Base-by-base conservation (phyloP, 441 rosid genomes). In the Erysimum cheiri region DNA sequence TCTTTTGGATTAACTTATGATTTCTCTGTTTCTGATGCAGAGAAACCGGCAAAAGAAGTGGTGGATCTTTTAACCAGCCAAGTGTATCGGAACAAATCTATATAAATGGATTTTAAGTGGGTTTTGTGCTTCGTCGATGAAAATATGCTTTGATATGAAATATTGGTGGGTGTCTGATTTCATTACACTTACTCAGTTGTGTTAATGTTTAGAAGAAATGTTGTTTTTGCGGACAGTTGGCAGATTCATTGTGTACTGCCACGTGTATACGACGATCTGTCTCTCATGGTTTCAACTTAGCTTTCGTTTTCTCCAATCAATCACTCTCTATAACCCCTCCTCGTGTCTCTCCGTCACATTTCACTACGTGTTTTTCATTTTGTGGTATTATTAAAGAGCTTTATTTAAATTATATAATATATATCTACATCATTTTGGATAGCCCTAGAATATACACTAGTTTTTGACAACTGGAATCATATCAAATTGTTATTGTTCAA, bases 21-120 rank as follows among this genome's bases (percentile, higher is more conserved):
- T 4, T 8, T 46, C 10, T 77, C 10, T 59, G 62, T 77, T 48
- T 76, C 35, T 40, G 41, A 8, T 66, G 26, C 91, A 87, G 94
- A 77, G 70, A 72, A 69, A 70, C 48, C 81, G 81, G 44, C 81
- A 61, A 52, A 79, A 70, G 67, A 87, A 88, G 78, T 89, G 96
- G 96, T 85, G 88, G 82, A 80, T 87, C 73, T 89, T 92, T 79
- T 89, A 74, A 70, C 6, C 40, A 77, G 49, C 56, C 32, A 41
- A 48, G 12, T 13, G 47, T 61, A 9, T 59, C 9, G 56, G 46
- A 57, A 46, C 3, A 15, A 35, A n/a, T 33, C 65, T 40, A 8
- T 44, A 33, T 13, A 12, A 24, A 11, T 6, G 19, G 33, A 32
- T 24, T 29, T 32, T 31, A 4, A 40, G 39, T 40, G 35, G 37